phyloP scores from a whole-genome alignment of 2,329 filamentous ascomycete genomes.

The Penicillium sp. region DNA sequence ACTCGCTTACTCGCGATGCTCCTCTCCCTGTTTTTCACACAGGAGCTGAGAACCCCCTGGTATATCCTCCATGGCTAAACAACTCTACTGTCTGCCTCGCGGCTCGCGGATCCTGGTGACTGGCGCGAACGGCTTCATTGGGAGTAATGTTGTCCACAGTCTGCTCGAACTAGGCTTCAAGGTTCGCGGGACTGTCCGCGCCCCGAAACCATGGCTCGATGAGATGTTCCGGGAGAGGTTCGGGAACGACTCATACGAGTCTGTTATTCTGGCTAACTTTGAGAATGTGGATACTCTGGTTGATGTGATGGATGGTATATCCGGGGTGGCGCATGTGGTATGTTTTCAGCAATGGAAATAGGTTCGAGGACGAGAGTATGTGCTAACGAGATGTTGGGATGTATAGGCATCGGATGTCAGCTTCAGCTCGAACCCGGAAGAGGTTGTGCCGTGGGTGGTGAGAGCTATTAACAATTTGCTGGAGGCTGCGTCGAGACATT shows the following conservation, averaged over 20 bases:
- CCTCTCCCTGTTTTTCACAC: not conserved
- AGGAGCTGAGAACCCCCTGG: not conserved
- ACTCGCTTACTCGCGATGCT: not conserved
- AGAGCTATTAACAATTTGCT: slow-evolving; percentile 10
- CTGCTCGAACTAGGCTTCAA: slow-evolving; percentile 36
- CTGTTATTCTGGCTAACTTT: slow-evolving; percentile 14
- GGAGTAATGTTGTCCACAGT: slow-evolving; percentile 32
- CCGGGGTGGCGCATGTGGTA: slow-evolving; percentile 8
- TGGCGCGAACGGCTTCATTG: slow-evolving; percentile 40
- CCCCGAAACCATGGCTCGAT: slow-evolving; percentile 27
- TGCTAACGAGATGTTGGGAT: not conserved
- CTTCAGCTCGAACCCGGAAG: slow-evolving; percentile 8
- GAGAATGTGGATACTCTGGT: not conserved
- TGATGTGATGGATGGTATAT: slow-evolving; percentile 21
- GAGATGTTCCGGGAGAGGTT: slow-evolving; percentile 20
- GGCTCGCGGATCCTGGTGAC: slow-evolving; percentile 35
- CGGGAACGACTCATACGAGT: slow-evolving; percentile 20
- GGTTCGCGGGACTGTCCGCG: slow-evolving; percentile 40
- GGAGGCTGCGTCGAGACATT: slow-evolving; percentile 5
- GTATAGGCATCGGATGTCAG: slow-evolving; percentile 9
- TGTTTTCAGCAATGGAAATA: not conserved
- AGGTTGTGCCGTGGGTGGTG: slow-evolving; percentile 8
- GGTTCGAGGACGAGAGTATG: not conserved
- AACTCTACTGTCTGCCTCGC: slow-evolving; percentile 7
- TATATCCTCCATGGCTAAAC: not conserved